Evolutionary conservation across 108 stramenopile species (phyloP).

Genomic region (Pseudonitzschia pungens): DNA sequence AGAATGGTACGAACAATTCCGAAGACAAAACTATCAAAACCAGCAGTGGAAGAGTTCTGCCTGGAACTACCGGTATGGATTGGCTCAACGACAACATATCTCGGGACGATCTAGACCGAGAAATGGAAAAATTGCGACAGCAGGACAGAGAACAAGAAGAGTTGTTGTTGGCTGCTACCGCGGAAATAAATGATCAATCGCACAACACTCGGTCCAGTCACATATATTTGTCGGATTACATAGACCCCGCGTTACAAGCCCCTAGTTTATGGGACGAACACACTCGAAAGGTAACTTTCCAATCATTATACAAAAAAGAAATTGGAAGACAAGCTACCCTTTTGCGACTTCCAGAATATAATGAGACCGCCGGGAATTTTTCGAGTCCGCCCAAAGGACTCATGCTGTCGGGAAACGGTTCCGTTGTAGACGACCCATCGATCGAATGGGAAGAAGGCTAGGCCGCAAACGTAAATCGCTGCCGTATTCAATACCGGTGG

Average conservation of each 20-base stretch:
- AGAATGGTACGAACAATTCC: constrained; percentile 12
- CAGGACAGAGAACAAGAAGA: constrained; percentile 45
- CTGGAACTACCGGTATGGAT: constrained; percentile 29
- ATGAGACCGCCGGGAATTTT: constrained; percentile 8
- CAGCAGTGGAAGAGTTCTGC: constrained; percentile 3
- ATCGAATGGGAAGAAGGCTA: constrained; percentile 14
- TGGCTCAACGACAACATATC: constrained; percentile 84
- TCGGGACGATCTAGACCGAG: constrained; percentile 35
- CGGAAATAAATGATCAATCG: constrained; percentile 34
- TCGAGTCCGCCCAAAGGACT: constrained; percentile 18
- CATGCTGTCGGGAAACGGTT: background rate
- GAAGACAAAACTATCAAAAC: constrained; percentile 15
- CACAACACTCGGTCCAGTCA: constrained; percentile 21
- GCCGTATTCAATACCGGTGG: background rate
- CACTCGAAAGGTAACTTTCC: constrained; percentile 63
- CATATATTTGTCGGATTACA: constrained; percentile 33
- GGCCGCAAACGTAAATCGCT: background rate
- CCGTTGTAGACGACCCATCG: background rate
- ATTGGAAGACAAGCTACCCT: constrained; percentile 55
- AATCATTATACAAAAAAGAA: constrained; percentile 76
- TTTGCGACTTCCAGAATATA: constrained; percentile 17
- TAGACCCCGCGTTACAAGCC: constrained; percentile 58
- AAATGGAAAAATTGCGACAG: constrained; percentile 51
- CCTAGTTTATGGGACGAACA: constrained; percentile 61
- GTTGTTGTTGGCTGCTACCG: constrained; percentile 41